Base-by-base conservation (phyloP, 1,139 yeast genomes). In the Diutina siamensis region DNA sequence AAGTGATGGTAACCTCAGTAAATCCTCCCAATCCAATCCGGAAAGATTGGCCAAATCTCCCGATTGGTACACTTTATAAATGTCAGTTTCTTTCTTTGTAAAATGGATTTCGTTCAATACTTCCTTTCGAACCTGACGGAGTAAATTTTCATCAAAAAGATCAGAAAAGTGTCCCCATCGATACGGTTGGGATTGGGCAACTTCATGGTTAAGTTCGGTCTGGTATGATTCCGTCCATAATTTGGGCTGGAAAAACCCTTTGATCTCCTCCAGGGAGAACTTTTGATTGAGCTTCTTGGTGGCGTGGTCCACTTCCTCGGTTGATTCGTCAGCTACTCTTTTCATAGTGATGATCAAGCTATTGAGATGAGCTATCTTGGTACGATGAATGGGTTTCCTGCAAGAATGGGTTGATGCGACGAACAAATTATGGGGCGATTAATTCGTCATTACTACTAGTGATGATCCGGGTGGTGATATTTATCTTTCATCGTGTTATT, bases 41-140 rank as follows among this genome's bases (percentile, higher is more conserved):
- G 94, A 83, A 45, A 94, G 65, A 59, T 94, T 94, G 38, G 97
- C 96, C 55, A 94, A 71, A 61, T 94, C 98, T 25, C 98, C 99
- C 44, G 94, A 83, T 62, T 94, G 99, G 60, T 73, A 82, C 31
- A 94, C 95, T 60, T 87, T 89, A 64, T 94, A 94, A 50, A 94
- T 94, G 58, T 94, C 98, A 0, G 99, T 94, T 62, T 94, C 98
- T 62, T 92, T 94, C 57, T 81, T 79, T 18, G 97, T 88, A 67
- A 94, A 94, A 44, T 85, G 94, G 49, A 94, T 81, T 57, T 88
- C 84, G 5, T 72, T 68, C 54, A 86, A 73, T 35, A 94, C 89
- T 60, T 94, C 98, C 48, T 76, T 74, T 45, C 97, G 74, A 2
- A 94, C 98, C 36, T 74, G 72, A 52, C 94, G 69, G 47, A 94